Evolutionary conservation across 176 grass and related monocot genomes (phyloP), one percentile per base, ranked within the genome.

Genomic region (Oryza nivara): DNA sequence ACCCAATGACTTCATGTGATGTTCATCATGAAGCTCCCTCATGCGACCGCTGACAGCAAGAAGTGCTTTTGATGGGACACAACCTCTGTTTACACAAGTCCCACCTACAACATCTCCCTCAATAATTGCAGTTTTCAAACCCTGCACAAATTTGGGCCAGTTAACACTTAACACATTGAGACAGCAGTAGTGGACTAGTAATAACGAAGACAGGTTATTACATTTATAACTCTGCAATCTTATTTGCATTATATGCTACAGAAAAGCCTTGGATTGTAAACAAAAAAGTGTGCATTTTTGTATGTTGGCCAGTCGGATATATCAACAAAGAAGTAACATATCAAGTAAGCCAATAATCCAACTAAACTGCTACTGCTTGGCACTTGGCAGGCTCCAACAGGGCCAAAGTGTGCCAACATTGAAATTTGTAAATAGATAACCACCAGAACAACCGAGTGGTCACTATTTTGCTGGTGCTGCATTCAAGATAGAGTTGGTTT

Each of bases 31-130:
- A 82, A 99, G 87, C 48, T 99, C 93, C 19, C 93, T 87, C 89
- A 99, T 94, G 45, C 97, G 89, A 77, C 97, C 97, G 71, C 97
- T 99, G 13, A 99, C 97, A 82, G 97, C 97, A 82, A 99, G 94
- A 56, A 99, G 93, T n/a, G 92, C 97, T 68, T 99, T 99, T 48
- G 94, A 97, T 69, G 94, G 94, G 70, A 97, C 94, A 79, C 94
- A 97, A 32, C 94, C 92, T 88, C 92, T 88, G 82, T 97, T 97
- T 23, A 97, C 94, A 90, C 94, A 97, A 64, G 94, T 97, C 12
- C 94, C 97, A 22, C 97, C 93, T 58, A 99, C 84, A 48, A 99
- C 81, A 82, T 99, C 97, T 45, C 93, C 97, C 89, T 99, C 93
- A 63, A 99, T 94, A 73, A 99, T 94, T 48, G 97, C 86, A 69